Conservation (phyloP, 2,329 filamentous ascomycete genomes). For the Penicillium sp. region DNA sequence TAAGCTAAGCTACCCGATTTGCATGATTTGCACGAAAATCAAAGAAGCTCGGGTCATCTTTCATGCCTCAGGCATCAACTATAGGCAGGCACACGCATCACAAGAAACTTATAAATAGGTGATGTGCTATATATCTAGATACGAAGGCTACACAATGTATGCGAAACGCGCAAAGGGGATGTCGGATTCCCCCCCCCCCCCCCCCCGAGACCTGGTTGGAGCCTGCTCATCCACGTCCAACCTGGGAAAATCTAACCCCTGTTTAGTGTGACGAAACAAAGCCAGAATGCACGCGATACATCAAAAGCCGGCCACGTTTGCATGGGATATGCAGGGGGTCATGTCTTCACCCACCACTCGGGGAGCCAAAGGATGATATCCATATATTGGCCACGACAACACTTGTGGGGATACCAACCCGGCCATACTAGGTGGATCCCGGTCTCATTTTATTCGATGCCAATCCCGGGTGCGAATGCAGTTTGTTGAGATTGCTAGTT, state of each 20-base stretch:
- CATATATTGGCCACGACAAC: not conserved
- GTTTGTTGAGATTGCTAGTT: slow-evolving; percentile 16
- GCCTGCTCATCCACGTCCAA: slow-evolving; percentile 7
- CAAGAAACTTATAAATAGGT: not conserved
- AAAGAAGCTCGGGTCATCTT: slow-evolving; percentile 11
- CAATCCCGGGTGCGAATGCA: slow-evolving; percentile 10
- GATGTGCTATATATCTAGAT: not conserved
- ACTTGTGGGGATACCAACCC: not conserved
- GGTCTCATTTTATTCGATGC: slow-evolving; percentile 17
- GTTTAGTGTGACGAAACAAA: slow-evolving; percentile 26
- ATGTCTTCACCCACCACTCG: slow-evolving; percentile 9
- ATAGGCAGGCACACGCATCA: no score
- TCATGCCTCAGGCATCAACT: slow-evolving; percentile 7
- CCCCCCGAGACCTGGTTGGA: not conserved
- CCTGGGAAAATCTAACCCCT: slow-evolving; percentile 1
- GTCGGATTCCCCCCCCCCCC: not conserved
- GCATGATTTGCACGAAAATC: slow-evolving; percentile 1
- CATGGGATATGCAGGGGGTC: slow-evolving; percentile 20
- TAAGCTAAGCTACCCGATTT: slow-evolving; percentile 2
- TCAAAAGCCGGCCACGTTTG: slow-evolving; percentile 24
- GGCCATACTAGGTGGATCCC: not conserved
- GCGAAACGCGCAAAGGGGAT: slow-evolving; percentile 22
- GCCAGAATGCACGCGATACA: slow-evolving; percentile 21
- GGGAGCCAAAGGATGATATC: not conserved
- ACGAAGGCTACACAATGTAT: slow-evolving; percentile 23